Evolutionary conservation across 2,329 filamentous ascomycete genomes (phyloP).

Genomic region (Bipolaris zeicola): DNA sequence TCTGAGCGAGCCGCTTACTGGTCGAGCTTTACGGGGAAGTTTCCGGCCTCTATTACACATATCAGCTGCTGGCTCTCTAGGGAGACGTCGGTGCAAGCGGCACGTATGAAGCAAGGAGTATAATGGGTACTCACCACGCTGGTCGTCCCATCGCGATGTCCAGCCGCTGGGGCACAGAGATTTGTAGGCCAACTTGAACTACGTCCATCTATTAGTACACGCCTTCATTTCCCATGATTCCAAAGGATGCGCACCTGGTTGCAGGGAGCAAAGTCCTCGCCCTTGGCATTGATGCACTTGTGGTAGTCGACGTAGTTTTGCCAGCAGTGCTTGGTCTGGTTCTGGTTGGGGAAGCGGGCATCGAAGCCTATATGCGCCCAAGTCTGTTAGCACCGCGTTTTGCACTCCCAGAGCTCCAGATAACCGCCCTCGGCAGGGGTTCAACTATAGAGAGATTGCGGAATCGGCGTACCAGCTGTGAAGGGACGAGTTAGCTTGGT

Average conservation of each 20-base stretch:
- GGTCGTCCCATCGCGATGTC: slow-evolving; percentile 94
- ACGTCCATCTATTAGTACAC: slow-evolving; percentile 25
- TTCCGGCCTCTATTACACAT: slow-evolving; percentile 34
- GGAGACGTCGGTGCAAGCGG: neutral
- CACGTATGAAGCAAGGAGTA: neutral
- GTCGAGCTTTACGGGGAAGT: slow-evolving; percentile 46
- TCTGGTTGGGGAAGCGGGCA: slow-evolving; percentile 97
- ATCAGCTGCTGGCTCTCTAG: slow-evolving; percentile 9
- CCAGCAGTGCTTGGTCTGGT: slow-evolving; percentile 99
- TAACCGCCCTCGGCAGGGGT: slow-evolving; percentile 6
- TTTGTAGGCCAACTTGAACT: slow-evolving; percentile 97
- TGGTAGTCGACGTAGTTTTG: slow-evolving; percentile 99
- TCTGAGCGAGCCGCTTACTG: slow-evolving; percentile 35
- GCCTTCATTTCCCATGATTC: neutral
- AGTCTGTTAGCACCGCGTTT: slow-evolving; percentile 27
- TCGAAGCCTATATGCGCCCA: slow-evolving; percentile 76
- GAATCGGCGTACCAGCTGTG: slow-evolving; percentile 49
- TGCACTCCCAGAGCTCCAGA: slow-evolving; percentile 3
- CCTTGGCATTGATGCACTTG: slow-evolving; percentile 98
- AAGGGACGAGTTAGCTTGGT: slow-evolving; percentile 37
- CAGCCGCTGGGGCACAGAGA: slow-evolving; percentile 96
- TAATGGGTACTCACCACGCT: slow-evolving; percentile 72
- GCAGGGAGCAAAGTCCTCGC: slow-evolving; percentile 97
- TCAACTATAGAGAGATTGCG: slow-evolving; percentile 14
- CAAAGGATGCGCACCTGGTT: slow-evolving; percentile 70